Percentiles rank a stretch among this genome's conserved stretches.
Conservation (phyloP, 2,329 filamentous ascomycete genomes). For the Coniochaeta sp. region DNA sequence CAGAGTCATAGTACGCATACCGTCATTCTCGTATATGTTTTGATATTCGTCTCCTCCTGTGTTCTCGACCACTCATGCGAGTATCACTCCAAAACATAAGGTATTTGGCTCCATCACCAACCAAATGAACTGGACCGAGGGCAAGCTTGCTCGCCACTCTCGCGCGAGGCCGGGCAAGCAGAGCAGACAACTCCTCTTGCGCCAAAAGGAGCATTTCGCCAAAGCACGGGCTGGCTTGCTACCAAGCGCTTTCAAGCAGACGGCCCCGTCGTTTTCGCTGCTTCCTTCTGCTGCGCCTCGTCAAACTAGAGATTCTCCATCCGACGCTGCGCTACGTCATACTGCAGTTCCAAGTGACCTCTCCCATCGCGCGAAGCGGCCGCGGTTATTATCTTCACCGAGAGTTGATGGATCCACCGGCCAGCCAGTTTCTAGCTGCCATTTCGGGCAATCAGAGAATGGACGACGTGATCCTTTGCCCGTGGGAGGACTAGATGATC, state of each 20-base stretch:
- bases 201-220: slow-evolving; percentile 41
- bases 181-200: slow-evolving; percentile 18
- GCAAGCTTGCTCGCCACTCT: slow-evolving; percentile 34
- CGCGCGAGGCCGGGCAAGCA: slow-evolving; percentile 25
- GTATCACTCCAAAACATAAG: neutral
- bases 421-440: neutral
- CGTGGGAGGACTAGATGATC: neutral
- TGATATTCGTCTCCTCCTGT: neutral
- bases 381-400: neutral
- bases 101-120: neutral
- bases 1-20: neutral
- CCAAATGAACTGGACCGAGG: slow-evolving; percentile 49
- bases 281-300: slow-evolving; percentile 10
- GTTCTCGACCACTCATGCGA: neutral
- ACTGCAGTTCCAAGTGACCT: neutral
- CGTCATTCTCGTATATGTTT: neutral
- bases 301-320: neutral
- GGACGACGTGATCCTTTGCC: neutral
- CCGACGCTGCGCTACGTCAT: neutral
- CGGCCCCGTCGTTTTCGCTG: slow-evolving; percentile 14
- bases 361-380: neutral
- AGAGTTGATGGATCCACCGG: neutral
- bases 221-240: slow-evolving; percentile 27
- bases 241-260: slow-evolving; percentile 18
- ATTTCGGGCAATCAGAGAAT: neutral